Percentiles rank a stretch among this genome's conserved stretches.
Conservation (phyloP, 2,329 filamentous ascomycete species). For the Hypoxylon sp. region DNA sequence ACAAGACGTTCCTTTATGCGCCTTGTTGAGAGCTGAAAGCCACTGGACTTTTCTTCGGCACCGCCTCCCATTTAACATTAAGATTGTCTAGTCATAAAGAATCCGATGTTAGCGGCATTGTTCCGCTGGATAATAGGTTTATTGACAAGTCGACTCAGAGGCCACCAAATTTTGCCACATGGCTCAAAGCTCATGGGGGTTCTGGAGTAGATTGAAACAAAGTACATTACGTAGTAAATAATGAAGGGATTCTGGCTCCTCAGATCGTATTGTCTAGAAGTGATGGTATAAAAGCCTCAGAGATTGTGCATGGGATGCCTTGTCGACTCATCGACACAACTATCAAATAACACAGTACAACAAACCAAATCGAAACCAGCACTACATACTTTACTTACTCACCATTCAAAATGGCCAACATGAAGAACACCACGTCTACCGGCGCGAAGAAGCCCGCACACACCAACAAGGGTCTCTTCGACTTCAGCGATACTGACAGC, state of each 20-base stretch:
- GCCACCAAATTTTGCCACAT: constrained; percentile 1
- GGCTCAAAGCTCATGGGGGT: background rate
- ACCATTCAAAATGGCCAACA: constrained; percentile 18
- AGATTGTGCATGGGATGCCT: background rate
- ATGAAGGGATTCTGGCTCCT: background rate
- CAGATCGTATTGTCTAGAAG: background rate
- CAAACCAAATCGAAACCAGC: background rate
- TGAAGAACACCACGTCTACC: constrained; percentile 13
- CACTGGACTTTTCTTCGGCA: background rate
- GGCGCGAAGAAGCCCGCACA: constrained; percentile 19
- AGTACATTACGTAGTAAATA: background rate
- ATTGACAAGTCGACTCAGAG: background rate
- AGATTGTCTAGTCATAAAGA: background rate
- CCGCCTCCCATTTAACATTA: background rate
- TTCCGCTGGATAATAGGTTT: background rate
- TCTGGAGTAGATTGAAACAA: background rate
- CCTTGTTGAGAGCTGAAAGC: background rate
- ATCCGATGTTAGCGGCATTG: background rate
- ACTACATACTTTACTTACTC: background rate
- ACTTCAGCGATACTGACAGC: constrained; percentile 27
- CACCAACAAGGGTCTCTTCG: constrained; percentile 29
- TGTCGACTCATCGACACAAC: background rate
- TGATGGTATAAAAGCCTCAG: constrained; percentile 17
- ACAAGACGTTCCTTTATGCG: background rate
- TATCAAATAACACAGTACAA: background rate